phyloP scores from a whole-genome alignment of 768 basidiomycete species.

The Pisolithus marmoratus region DNA sequence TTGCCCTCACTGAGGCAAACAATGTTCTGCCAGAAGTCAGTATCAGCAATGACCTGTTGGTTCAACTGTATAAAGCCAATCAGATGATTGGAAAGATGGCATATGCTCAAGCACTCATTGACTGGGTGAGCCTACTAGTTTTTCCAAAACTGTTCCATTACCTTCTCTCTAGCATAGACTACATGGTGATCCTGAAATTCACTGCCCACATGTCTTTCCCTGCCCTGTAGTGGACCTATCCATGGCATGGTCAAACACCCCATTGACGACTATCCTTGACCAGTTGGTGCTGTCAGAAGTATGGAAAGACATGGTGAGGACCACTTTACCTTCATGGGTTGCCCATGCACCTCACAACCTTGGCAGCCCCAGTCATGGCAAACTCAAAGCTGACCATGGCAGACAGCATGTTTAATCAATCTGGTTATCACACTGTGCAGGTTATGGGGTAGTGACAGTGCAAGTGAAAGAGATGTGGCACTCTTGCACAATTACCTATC shows the following conservation, averaged over 20 bases:
- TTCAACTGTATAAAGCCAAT: too few species aligned
- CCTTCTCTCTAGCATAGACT: background rate
- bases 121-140: too few species aligned
- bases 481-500: background rate
- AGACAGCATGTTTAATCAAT: slow-evolving; percentile 17
- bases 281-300: background rate
- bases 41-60: too few species aligned
- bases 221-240: background rate
- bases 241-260: background rate
- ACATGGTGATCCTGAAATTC: background rate
- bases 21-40: background rate
- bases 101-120: too few species aligned
- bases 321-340: slow-evolving; percentile 15
- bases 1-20: background rate
- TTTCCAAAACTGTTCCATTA: too few species aligned
- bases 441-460: slow-evolving; percentile 17
- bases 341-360: slow-evolving; percentile 26
- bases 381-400: slow-evolving; percentile 29
- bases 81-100: too few species aligned
- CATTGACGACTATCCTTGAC: background rate
- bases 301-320: slow-evolving; percentile 3
- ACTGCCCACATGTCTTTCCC: background rate
- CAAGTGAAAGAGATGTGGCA: background rate
- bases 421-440: slow-evolving; percentile 26
- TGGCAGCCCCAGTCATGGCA: slow-evolving; percentile 28